Evolutionary conservation across 176 grass and related monocot species (phyloP), one percentile per base, ranked within the genome.

Genomic region (Musa troglodytarum): DNA sequence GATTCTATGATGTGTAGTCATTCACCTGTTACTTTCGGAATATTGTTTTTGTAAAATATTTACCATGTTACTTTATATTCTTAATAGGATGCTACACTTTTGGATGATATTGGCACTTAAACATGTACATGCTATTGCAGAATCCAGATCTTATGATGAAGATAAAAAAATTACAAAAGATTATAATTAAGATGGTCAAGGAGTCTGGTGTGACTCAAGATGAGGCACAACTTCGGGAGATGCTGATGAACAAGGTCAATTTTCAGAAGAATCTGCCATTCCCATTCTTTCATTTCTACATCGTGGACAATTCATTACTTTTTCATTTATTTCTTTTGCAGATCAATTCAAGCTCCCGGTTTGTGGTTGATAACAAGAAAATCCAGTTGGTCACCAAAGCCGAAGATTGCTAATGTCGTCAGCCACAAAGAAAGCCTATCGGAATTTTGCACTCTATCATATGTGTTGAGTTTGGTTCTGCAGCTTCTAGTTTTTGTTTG

Each of bases 101-200:
- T 76, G n/a, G 16, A 34, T 57, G 10, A 24, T 26, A 20, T 17
- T 15, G 24, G 8, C 1, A 61, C 23, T 64, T 76, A 11, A 29
- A 14, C 21, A 55, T 56, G 34, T 43, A 43, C 34, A 5, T 43
- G 34, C 34, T 25, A 52, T 84, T 85, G 72, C 75, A 99, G 95
- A 86, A 87, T 51, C 43, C 82, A 1, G 90, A 89, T 84, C 80
- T 84, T 77, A 69, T 43, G 74, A 84, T 99, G 90, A 99, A 91
- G 88, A 77, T 94, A 4, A 98, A 87, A 63, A 98, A 87, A 74
- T 81, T 99, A 55, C 86, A 87, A 80, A 99, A 92, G 74, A 51
- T 87, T 78, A 79, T 94, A 29, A 22, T 80, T n/a, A 92, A 79
- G 81, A 75, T 83, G 59, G 82, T 92, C 72, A 53, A 61, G 26